A percentile compares a stretch with the other conserved stretches of the same genome.
phyloP scores from a whole-genome alignment of 495 filamentous ascomycete species.

The Articulospora tetracladia region DNA sequence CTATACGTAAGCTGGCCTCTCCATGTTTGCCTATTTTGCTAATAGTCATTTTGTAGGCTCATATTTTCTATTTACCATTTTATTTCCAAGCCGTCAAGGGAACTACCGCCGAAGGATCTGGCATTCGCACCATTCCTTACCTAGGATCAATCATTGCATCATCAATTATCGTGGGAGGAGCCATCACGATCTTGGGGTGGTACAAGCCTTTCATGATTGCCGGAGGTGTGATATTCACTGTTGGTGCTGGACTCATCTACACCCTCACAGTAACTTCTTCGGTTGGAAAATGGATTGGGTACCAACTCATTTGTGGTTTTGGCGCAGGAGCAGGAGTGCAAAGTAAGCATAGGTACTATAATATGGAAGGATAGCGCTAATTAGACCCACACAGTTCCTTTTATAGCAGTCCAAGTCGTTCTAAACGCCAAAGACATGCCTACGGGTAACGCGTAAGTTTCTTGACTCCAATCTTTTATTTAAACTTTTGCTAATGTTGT shows the following conservation, averaged over 20 bases:
- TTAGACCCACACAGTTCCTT: constrained; percentile 2
- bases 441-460: constrained; percentile 19
- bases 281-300: constrained; percentile 21
- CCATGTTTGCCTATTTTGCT: neutral
- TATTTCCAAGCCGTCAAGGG: constrained; percentile 56
- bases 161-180: constrained; percentile 29
- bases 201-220: constrained; percentile 33
- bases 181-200: constrained; percentile 30
- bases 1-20: constrained; percentile 14
- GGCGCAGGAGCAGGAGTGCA: constrained; percentile 20
- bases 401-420: constrained; percentile 21
- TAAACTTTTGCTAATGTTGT: no score
- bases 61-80: constrained; percentile 59
- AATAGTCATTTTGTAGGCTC: constrained; percentile 3
- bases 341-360: no score
- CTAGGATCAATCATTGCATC: constrained; percentile 35
- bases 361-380: neutral
- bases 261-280: constrained; percentile 10
- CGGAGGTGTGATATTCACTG: constrained; percentile 26
- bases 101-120: constrained; percentile 40
- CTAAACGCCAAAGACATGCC: constrained; percentile 18
- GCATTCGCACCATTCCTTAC: constrained; percentile 49
- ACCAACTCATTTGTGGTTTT: constrained; percentile 21
- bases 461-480: no score
- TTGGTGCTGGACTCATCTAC: constrained; percentile 32